These are phyloP conservation scores for Aspergillus sp. DNA, from an alignment of 2,329 filamentous ascomycete genomes.

Conservation along the genomic window DNA sequence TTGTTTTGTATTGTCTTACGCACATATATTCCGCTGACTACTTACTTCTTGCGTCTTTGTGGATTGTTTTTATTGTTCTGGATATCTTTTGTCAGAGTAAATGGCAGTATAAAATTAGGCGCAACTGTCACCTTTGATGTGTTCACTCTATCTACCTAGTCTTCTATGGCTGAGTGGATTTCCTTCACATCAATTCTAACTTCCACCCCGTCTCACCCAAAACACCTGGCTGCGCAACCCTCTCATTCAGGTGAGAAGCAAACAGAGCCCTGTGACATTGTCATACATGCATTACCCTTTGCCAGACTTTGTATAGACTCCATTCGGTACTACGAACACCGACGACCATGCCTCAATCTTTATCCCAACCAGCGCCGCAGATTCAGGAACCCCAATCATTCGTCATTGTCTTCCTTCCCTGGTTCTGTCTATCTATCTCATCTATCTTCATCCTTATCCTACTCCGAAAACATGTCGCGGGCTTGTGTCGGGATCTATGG, in stretches of 20 bases:
- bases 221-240: neutral
- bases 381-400: neutral
- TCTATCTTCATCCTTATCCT: neutral
- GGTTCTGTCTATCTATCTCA: neutral
- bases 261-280: neutral
- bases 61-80: neutral
- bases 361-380: neutral
- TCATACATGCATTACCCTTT: neutral
- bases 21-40: neutral
- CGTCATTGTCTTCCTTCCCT: neutral
- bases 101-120: too few relatives aligned
- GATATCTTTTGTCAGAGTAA: neutral
- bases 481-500: neutral
- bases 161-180: neutral
- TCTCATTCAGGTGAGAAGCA: too few relatives aligned
- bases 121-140: neutral
- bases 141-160: neutral
- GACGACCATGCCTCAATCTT: neutral
- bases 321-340: neutral
- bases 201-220: neutral
- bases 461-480: neutral
- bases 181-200: neutral
- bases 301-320: neutral
- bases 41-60: neutral
- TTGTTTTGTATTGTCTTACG: neutral